These are phyloP conservation scores for Allantophomopsis lycopodina DNA, from an alignment of 2,329 filamentous ascomycete genomes.

Conservation along the genomic window DNA sequence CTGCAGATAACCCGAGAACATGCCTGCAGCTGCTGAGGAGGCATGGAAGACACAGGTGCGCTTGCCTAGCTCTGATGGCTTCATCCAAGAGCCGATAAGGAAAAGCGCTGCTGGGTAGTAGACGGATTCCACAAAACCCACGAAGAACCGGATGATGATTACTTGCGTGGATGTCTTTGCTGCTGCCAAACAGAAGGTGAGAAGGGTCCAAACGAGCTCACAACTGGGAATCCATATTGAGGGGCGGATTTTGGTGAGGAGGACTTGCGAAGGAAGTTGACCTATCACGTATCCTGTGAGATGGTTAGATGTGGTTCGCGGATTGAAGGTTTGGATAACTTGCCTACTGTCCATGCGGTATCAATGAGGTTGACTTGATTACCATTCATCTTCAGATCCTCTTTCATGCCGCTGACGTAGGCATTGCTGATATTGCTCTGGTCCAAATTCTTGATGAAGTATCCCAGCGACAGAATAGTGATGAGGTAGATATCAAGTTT, in stretches of 20 bases:
- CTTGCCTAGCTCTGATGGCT: constrained; percentile 26
- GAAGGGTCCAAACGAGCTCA: constrained; percentile 21
- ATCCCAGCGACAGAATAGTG: constrained; percentile 13
- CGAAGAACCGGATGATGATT: constrained; percentile 27
- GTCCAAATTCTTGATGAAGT: constrained; percentile 17
- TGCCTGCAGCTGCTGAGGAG: constrained; percentile 21
- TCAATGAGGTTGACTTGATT: constrained; percentile 27
- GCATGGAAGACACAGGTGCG: constrained; percentile 27
- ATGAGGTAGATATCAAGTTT: constrained; percentile 14
- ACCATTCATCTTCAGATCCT: constrained; percentile 22
- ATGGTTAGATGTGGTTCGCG: no score
- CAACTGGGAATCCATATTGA: constrained; percentile 28
- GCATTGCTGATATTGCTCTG: constrained; percentile 21
- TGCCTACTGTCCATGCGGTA: constrained; percentile 25
- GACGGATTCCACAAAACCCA: constrained; percentile 16
- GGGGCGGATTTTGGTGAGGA: constrained; percentile 25
- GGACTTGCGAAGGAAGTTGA: constrained; percentile 23
- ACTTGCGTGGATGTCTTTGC: constrained; percentile 19
- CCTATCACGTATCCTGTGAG: constrained; percentile 37
- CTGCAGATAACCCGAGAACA: constrained; percentile 30
- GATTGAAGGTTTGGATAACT: no score
- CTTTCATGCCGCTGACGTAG: constrained; percentile 25
- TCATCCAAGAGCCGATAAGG: constrained; percentile 28
- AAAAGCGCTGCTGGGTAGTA: constrained; percentile 14
- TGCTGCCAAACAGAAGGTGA: constrained; percentile 22